Evolutionary conservation across 2,329 filamentous ascomycete genomes (phyloP).

Genomic region (Penicillium sp.): DNA sequence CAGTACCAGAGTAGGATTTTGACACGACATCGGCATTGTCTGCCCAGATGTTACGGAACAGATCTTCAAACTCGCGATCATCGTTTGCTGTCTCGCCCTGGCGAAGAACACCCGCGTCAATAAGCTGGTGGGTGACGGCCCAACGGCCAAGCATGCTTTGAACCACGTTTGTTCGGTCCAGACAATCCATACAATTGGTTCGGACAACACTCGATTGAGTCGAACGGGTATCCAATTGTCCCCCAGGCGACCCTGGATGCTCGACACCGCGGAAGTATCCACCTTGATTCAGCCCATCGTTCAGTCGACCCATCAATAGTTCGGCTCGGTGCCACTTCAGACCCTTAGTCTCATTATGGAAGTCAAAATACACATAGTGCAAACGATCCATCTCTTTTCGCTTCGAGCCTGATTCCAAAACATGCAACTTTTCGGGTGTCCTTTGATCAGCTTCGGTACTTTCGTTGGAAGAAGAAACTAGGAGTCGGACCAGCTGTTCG

Average conservation of each 20-base stretch:
- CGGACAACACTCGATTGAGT: constrained; percentile 88
- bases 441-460: constrained; percentile 65
- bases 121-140: constrained; percentile 85
- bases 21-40: constrained; percentile 98
- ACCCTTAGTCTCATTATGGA: constrained; percentile 96
- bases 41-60: constrained; percentile 98
- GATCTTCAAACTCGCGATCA: constrained; percentile 78
- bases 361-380: constrained; percentile 98
- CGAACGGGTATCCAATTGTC: constrained; percentile 76
- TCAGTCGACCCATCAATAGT: constrained; percentile 80
- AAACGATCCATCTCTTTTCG: constrained; percentile 76
- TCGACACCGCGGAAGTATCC: constrained; percentile 93
- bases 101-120: constrained; percentile 77
- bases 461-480: constrained; percentile 72
- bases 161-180: constrained; percentile 96
- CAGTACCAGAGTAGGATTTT: constrained; percentile 90
- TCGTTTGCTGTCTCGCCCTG: constrained; percentile 78
- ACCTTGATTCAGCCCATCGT: constrained; percentile 74
- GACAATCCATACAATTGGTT: constrained; percentile 99
- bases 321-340: constrained; percentile 91
- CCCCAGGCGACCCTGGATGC: constrained; percentile 71
- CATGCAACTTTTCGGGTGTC: constrained; percentile 79
- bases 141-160: constrained; percentile 95
- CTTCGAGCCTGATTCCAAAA: constrained; percentile 67
- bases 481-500: constrained; percentile 80